Base-by-base conservation (phyloP, 768 basidiomycete species). In the Russula lepida region DNA sequence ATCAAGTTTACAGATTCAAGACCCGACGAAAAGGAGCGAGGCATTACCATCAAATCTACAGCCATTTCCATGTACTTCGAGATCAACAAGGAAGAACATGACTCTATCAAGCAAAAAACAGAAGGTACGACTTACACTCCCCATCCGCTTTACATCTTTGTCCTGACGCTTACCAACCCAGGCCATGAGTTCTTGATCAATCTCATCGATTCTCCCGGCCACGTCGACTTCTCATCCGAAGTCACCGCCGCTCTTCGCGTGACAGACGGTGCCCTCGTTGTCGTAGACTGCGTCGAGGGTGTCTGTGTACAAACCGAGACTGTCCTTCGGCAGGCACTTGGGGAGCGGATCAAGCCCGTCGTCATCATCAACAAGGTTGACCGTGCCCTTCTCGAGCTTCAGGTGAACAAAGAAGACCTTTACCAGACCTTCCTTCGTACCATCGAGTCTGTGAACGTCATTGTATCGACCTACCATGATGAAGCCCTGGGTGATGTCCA, bases 221-320 rank as follows among this genome's bases (percentile, higher is more conserved):
- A 99, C 84, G 97, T 99, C 76, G 97, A 99, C 76, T 99, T 99
- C 82, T 99, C 97, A 35, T 98, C 97, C 55, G 97, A 99, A 77
- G 97, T 99, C 70, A 99, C 97, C 2, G 97, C 97, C 64, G 97
- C 97, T 67, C 92, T 99, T 73, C 97, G 97, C 79, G 97, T 99
- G 71, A 99, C 97, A 65, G 97, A 99, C 67, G 97, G 95, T 81
- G 97, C 97, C 62, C 89, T 99, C 68, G 97, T 99, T 70, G 97
- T 99, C 74, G 97, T 99, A 71, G 97, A 99, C 76, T 97, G 94
- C 76, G 87, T 99, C 69, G 97, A 99, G 74, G 97, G 97, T 79
- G 97, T 98, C 71, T 99, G 95, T 75, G 97, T 98, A 44, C 97
- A 99, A 78, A 99, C 97, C 72, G 97, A 98, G 80, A 99, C 97